Percentiles rank a stretch among this genome's conserved stretches.
These are phyloP conservation scores for Blastomyces gilchristii DNA, from an alignment of 2,329 filamentous ascomycete species.

Conservation along the genomic window DNA sequence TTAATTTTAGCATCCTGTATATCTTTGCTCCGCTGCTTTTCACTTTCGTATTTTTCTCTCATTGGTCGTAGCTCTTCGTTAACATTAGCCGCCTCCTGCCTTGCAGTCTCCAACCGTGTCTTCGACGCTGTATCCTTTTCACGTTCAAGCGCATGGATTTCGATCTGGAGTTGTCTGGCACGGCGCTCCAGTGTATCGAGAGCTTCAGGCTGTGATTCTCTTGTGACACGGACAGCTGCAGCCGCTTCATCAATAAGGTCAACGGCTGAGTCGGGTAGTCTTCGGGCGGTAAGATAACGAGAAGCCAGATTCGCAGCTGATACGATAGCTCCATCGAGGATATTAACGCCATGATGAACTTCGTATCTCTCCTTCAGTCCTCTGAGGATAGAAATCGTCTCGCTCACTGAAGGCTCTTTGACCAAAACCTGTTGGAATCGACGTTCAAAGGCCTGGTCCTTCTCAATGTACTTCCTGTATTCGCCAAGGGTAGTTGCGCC, in stretches of 20 bases:
- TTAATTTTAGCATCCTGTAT: conserved; percentile 94
- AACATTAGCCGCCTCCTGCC: conserved; percentile 85
- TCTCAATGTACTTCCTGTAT: conserved; percentile 98
- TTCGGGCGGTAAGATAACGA: conserved; percentile 80
- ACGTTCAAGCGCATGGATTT: conserved; percentile 87
- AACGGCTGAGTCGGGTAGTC: conserved; percentile 91
- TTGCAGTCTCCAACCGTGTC: conserved; percentile 67
- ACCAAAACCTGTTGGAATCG: conserved; percentile 97
- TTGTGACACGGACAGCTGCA: conserved; percentile 86
- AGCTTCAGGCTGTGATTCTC: conserved; percentile 92
- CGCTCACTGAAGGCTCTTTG: conserved; percentile 78
- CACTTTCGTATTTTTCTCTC: conserved; percentile 88
- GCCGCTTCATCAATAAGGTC: conserved; percentile 94
- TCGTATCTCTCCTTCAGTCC: conserved; percentile 97
- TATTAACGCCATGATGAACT: conserved; percentile 94
- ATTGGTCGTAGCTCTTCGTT: conserved; percentile 86
- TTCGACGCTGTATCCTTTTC: conserved; percentile 93
- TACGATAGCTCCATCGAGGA: conserved; percentile 87
- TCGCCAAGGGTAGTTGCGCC: conserved; percentile 91
- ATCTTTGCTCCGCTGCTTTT: conserved; percentile 80
- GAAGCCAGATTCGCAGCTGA: conserved; percentile 83
- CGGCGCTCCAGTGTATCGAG: conserved; percentile 90
- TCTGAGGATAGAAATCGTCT: conserved; percentile 96
- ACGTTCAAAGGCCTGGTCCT: conserved; percentile 94
- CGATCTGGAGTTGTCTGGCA: conserved; percentile 84